Evolutionary conservation across 495 filamentous ascomycete species (phyloP).

Genomic region (Aspergillus nanangensis): DNA sequence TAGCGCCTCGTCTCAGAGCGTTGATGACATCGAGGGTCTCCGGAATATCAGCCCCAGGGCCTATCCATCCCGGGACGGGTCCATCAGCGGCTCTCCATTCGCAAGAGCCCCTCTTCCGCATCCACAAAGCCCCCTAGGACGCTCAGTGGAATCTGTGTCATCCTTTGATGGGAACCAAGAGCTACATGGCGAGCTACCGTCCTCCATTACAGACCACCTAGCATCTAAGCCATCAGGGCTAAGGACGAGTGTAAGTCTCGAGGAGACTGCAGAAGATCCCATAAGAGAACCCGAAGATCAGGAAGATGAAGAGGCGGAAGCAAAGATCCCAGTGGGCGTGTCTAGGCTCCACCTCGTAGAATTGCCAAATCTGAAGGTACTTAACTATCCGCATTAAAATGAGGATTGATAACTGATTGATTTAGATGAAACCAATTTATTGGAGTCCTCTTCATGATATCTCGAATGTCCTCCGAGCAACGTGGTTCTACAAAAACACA

Average conservation of each 20-base stretch:
- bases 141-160: slow-evolving; percentile 27
- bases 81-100: slow-evolving; percentile 42
- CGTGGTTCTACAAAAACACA: slow-evolving; percentile 95
- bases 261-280: slow-evolving; percentile 14
- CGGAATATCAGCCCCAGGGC: slow-evolving; percentile 19
- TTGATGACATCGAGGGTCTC: slow-evolving; percentile 15
- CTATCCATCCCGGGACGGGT: slow-evolving; percentile 29
- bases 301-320: slow-evolving; percentile 14
- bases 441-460: slow-evolving; percentile 96
- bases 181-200: slow-evolving; percentile 19
- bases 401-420: too few species aligned
- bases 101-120: slow-evolving; percentile 28
- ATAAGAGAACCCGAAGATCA: slow-evolving; percentile 9
- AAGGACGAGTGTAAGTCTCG: slow-evolving; percentile 23
- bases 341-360: slow-evolving; percentile 65
- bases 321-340: slow-evolving; percentile 64
- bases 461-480: slow-evolving; percentile 74
- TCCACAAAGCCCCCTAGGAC: slow-evolving; percentile 27
- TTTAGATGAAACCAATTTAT: slow-evolving; percentile 97
- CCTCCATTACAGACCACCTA: slow-evolving; percentile 6
- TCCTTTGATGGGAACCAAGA: slow-evolving; percentile 26
- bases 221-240: slow-evolving; percentile 28
- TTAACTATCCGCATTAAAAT: too few species aligned
- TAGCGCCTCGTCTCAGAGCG: slow-evolving; percentile 13
- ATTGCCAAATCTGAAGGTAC: slow-evolving; percentile 46